A percentile compares a stretch with the other conserved stretches of the same genome.
These are phyloP conservation scores for Pezicula carpinea DNA, from an alignment of 2,329 filamentous ascomycete genomes.

Conservation along the genomic window DNA sequence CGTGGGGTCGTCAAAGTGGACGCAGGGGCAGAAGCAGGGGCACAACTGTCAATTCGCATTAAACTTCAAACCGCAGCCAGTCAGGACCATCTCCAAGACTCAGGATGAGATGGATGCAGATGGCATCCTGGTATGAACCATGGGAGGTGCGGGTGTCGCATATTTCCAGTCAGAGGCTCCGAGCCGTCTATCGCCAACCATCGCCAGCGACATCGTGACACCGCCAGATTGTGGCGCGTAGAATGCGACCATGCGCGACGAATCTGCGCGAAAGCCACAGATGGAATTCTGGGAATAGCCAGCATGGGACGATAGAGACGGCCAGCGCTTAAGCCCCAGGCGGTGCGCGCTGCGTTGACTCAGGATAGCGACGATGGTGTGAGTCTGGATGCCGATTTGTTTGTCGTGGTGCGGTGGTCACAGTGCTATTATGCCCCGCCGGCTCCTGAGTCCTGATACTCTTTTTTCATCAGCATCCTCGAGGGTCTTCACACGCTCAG, in stretches of 20 bases:
- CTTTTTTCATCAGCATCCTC: no score
- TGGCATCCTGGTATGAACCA: not conserved
- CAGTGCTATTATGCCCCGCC: no score
- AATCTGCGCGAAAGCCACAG: not conserved
- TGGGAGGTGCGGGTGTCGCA: not conserved
- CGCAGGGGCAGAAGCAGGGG: constrained; percentile 3
- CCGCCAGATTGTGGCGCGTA: not conserved
- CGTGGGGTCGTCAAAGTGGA: constrained; percentile 12
- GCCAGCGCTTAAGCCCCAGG: no score
- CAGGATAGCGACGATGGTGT: no score
- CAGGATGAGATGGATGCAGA: constrained; percentile 21
- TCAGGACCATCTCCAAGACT: constrained; percentile 13
- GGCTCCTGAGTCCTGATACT: no score
- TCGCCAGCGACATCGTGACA: not conserved
- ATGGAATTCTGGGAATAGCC: not conserved
- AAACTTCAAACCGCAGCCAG: constrained; percentile 16
- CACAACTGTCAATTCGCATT: constrained; percentile 1
- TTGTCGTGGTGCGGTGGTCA: no score
- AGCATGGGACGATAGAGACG: no score
- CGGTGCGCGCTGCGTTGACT: no score
- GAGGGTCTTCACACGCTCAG: no score
- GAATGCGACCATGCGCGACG: not conserved
- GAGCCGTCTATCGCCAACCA: not conserved
- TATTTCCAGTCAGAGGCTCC: not conserved
- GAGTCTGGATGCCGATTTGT: no score